Evolutionary conservation across 2,329 filamentous ascomycete genomes (phyloP), one percentile per base, ranked within the genome.

Genomic region (Claviceps citrina): DNA sequence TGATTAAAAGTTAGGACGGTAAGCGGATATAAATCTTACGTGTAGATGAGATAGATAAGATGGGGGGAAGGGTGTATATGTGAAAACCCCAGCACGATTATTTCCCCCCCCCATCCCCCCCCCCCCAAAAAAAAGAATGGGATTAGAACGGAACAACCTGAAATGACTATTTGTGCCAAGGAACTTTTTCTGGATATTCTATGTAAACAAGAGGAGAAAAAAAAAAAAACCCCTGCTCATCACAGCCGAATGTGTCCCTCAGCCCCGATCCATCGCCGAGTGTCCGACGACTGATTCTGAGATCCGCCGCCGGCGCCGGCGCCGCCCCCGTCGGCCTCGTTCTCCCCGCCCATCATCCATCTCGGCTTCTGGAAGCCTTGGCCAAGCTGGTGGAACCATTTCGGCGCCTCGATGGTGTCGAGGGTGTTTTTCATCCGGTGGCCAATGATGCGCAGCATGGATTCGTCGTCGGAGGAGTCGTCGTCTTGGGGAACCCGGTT

Each of bases 361-460:
- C 77, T 81, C 5, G 84, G 85, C 54, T 79, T 75, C 58, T 79
- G 84, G 58, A 87, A 73, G 7, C 71, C 72, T 43, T 73, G 68
- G 1, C 76, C 72, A 22, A 84, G 66, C 20, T 83, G 80, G 49
- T 77, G 72, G 46, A 94, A 65, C 86, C 87, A 96, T 47, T 78
- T 78, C 0, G 91, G 89, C 24, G 79, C 71, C 39, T 86, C 81
- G 2, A 85, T 71, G 0, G 77, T 81, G 45, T 96, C 89, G 39
- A 96, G 76, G 0, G 91, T 96, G 54, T 98, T 98, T 60, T 79
- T 83, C 50, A 98, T 78, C 27, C 89, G 72, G 54, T 93, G 83
- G 0, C 83, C 78, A 45, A 96, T 76, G 26, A 81, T 79, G 48
- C 83, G 73, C 53, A 96, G 86, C 58, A 94, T 84, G 47, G n/a